A percentile compares a stretch with the other conserved stretches of the same genome.
Conservation (phyloP, 2,329 filamentous ascomycete genomes). For the Paramyrothecium sp. region DNA sequence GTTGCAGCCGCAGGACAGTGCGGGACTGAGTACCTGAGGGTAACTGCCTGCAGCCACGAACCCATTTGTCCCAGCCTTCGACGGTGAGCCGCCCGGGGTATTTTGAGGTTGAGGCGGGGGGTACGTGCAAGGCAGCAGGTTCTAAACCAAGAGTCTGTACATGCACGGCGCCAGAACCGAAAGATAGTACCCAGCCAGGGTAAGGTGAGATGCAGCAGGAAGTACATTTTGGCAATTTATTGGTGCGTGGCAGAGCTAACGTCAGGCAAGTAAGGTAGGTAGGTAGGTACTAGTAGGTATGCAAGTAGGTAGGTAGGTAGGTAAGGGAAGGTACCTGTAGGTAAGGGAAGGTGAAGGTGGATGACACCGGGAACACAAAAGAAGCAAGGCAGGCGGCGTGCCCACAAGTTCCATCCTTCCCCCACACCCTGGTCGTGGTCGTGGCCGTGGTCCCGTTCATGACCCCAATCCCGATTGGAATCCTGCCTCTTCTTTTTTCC, state of each 20-base stretch:
- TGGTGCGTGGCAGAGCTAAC: not conserved
- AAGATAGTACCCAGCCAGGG: not conserved
- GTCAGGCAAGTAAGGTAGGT: too few species aligned
- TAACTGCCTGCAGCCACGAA: not conserved
- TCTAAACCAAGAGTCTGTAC: not conserved
- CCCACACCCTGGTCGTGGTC: not conserved
- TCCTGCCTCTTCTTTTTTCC: not conserved
- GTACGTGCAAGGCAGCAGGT: not conserved
- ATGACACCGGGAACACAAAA: not conserved
- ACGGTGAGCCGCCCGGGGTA: not conserved
- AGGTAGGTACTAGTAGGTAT: too few species aligned
- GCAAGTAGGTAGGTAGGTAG: too few species aligned
- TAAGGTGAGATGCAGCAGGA: not conserved
- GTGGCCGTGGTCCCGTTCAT: not conserved
- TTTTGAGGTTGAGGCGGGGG: not conserved
- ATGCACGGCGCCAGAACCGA: not conserved
- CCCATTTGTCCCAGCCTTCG: not conserved
- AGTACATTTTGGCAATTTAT: not conserved
- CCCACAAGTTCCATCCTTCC: not conserved
- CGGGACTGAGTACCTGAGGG: not conserved
- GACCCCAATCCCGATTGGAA: not conserved
- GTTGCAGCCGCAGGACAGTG: not conserved
- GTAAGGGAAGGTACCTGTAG: too few species aligned
- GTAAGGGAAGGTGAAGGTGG: too few species aligned
- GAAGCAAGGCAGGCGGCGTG: not conserved